These are phyloP conservation scores for Daucus carota DNA, from an alignment of 129 eudicot genomes.

Conservation along the genomic window DNA sequence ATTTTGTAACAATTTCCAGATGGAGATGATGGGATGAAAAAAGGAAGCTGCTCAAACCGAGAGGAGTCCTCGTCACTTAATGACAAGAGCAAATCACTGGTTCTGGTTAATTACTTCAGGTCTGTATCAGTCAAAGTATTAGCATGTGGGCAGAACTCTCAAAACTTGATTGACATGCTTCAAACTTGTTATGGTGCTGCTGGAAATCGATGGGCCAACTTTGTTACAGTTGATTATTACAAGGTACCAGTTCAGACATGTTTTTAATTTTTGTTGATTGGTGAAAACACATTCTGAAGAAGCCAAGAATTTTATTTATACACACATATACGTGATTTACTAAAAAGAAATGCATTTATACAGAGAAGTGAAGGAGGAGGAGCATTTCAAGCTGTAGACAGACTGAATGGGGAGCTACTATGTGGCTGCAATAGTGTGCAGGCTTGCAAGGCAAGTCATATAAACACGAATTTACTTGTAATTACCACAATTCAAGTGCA, in stretches of 20 bases:
- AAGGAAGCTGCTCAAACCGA: slow-evolving; percentile 60
- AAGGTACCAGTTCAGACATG: slow-evolving; percentile 36
- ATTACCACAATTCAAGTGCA: not conserved
- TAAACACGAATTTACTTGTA: not conserved
- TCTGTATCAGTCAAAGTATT: slow-evolving; percentile 36
- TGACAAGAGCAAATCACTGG: slow-evolving; percentile 58
- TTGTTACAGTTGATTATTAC: slow-evolving; percentile 77
- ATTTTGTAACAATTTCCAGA: slow-evolving; percentile 23
- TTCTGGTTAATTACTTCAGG: slow-evolving; percentile 64
- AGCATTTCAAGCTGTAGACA: slow-evolving; percentile 54
- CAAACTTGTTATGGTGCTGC: slow-evolving; percentile 60
- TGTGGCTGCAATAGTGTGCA: slow-evolving; percentile 62
- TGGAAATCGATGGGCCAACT: slow-evolving; percentile 80
- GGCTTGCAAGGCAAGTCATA: slow-evolving; percentile 50
- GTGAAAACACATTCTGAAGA: no score
- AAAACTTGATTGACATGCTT: slow-evolving; percentile 40
- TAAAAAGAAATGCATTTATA: not conserved
- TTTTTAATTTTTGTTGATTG: not conserved
- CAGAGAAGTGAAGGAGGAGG: slow-evolving; percentile 96
- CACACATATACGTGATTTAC: not conserved
- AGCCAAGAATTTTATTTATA: not conserved
- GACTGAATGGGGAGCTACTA: slow-evolving; percentile 54
- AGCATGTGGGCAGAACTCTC: slow-evolving; percentile 71
- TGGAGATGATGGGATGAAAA: slow-evolving; percentile 81
- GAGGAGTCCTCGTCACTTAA: slow-evolving; percentile 59